Evolutionary conservation across 306 rosid genomes (phyloP).

Genomic region (Quercus agrifolia): DNA sequence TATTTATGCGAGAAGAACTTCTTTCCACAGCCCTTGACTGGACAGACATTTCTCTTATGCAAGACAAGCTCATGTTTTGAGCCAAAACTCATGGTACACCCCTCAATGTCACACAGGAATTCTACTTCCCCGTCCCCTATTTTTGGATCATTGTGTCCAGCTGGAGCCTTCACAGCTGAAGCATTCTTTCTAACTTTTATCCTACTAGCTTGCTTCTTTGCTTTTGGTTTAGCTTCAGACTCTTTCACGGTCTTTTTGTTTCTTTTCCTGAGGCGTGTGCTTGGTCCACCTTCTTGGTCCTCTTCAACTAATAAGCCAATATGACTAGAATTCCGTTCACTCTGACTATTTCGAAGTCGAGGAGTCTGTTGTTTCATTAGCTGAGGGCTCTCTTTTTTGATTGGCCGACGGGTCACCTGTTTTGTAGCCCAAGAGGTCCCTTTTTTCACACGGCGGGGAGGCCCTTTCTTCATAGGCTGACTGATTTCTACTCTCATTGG

Average conservation of each 20-base stretch:
- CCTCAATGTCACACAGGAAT: constrained; percentile 78
- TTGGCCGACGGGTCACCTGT: constrained; percentile 32
- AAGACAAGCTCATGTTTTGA: constrained; percentile 66
- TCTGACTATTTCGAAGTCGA: constrained; percentile 36
- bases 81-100: constrained; percentile 83
- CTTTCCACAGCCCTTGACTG: constrained; percentile 98
- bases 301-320: constrained; percentile 45
- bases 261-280: constrained; percentile 89
- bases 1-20: constrained; percentile 96
- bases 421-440: constrained; percentile 38
- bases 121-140: constrained; percentile 55
- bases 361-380: constrained; percentile 42
- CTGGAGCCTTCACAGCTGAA: constrained; percentile 44
- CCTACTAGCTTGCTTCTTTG: constrained; percentile 47
- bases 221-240: constrained; percentile 47
- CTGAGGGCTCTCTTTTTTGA: constrained; percentile 44
- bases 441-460: constrained; percentile 34
- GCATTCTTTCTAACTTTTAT: constrained; percentile 54
- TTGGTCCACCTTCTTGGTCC: constrained; percentile 77
- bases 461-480: constrained; percentile 47
- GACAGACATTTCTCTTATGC: constrained; percentile 86
- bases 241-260: constrained; percentile 41
- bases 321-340: constrained; percentile 29
- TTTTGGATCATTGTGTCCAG: constrained; percentile 37
- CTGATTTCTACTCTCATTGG: constrained; percentile 43